Conservation (phyloP, 2,329 filamentous ascomycete genomes). For the Aspergillus fijiensis region DNA sequence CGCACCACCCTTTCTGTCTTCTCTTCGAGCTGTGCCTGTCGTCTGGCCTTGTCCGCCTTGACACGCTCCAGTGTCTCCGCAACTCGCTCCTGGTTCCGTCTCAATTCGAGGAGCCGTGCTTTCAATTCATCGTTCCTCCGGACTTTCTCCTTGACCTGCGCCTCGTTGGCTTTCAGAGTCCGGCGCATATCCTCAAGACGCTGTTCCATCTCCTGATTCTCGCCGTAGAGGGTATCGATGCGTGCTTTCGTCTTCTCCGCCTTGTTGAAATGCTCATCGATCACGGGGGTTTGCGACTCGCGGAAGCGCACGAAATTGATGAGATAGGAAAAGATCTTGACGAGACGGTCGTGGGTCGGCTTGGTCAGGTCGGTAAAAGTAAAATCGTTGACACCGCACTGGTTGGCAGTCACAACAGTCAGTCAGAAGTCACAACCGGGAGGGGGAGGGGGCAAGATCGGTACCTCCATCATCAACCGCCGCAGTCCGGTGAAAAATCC, state of each 20-base stretch:
- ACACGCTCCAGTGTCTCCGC: conserved; percentile 78
- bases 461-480: conserved; percentile 68
- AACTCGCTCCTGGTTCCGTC: conserved; percentile 78
- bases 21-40: conserved; percentile 61
- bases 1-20: conserved; percentile 57
- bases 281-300: conserved; percentile 83
- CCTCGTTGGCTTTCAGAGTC: conserved; percentile 77
- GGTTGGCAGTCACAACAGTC: not conserved
- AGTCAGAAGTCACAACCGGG: too few species aligned
- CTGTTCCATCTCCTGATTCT: conserved; percentile 84
- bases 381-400: conserved; percentile 92
- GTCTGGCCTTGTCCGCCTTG: conserved; percentile 73
- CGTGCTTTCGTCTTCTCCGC: conserved; percentile 79
- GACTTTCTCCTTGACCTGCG: conserved; percentile 78
- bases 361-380: conserved; percentile 88
- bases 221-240: conserved; percentile 79
- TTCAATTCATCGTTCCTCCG: conserved; percentile 85
- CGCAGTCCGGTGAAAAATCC: conserved; percentile 87
- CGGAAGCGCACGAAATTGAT: conserved; percentile 99
- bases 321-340: conserved; percentile 94
- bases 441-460: too few species aligned
- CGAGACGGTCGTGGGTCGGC: conserved; percentile 83
- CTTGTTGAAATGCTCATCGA: conserved; percentile 92
- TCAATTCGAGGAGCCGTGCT: conserved; percentile 73
- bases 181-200: conserved; percentile 77